A percentile compares a stretch with the other conserved stretches of the same genome.
These are phyloP conservation scores for Gastrolobium villosum DNA, from an alignment of 306 rosid species.

Conservation along the genomic window DNA sequence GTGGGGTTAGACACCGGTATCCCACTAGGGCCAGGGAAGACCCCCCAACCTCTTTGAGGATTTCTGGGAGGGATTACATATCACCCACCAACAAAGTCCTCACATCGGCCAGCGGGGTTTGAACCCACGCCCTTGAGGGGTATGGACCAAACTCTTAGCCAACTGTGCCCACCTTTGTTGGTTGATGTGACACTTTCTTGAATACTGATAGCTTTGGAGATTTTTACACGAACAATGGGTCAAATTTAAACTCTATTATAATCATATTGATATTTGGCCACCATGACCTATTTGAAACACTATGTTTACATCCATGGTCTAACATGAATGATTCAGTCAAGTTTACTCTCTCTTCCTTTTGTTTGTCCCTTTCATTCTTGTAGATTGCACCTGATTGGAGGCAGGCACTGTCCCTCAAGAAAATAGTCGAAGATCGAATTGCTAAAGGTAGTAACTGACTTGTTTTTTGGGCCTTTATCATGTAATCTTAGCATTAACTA, in stretches of 20 bases:
- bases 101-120: no score
- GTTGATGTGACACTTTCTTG: constrained; percentile 37
- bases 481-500: constrained; percentile 13
- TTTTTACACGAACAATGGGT: not conserved
- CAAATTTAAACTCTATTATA: not conserved
- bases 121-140: no score
- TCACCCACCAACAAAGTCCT: no score
- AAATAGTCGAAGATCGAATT: constrained; percentile 71
- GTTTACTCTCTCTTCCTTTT: constrained; percentile 2
- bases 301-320: not conserved
- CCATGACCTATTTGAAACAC: constrained; percentile 22
- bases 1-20: no score
- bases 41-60: no score
- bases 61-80: no score
- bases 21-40: no score
- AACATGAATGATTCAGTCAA: constrained; percentile 32
- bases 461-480: constrained; percentile 14
- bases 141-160: no score
- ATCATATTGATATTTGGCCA: not conserved
- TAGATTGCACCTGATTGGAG: constrained; percentile 98
- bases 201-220: constrained; percentile 21
- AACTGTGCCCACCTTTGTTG: no score
- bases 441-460: constrained; percentile 67
- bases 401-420: constrained; percentile 79
- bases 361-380: constrained; percentile 45